These are phyloP conservation scores for Arachnomyces sp. DNA, from an alignment of 2,329 filamentous ascomycete species.

Conservation along the genomic window DNA sequence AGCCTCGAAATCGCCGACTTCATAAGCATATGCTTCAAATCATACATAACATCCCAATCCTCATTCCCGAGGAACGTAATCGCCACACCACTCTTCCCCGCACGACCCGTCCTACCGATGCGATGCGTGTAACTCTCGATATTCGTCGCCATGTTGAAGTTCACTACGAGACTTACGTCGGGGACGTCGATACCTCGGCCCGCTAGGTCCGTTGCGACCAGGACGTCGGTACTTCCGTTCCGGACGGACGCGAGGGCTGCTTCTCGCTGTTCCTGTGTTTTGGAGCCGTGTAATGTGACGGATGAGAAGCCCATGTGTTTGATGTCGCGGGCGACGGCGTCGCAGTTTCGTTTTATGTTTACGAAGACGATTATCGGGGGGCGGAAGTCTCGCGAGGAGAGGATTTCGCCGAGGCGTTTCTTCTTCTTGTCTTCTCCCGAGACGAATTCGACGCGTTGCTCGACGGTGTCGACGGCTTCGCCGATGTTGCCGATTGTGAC, in stretches of 20 bases:
- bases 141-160: conserved; percentile 94
- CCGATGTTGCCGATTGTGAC: conserved; percentile 91
- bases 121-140: conserved; percentile 97
- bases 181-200: conserved; percentile 96
- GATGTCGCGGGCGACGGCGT: conserved; percentile 88
- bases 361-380: conserved; percentile 98
- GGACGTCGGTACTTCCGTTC: conserved; percentile 68
- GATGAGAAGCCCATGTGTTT: conserved; percentile 85
- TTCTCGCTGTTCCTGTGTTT: conserved; percentile 97
- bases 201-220: conserved; percentile 92
- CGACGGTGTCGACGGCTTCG: conserved; percentile 94
- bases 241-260: conserved; percentile 80
- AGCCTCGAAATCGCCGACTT: conserved; percentile 85
- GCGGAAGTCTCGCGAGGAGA: conserved; percentile 68
- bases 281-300: conserved; percentile 88
- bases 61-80: conserved; percentile 93
- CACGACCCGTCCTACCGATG: conserved; percentile 93
- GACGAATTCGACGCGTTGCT: conserved; percentile 91
- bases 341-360: conserved; percentile 99
- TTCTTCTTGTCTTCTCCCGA: conserved; percentile 90
- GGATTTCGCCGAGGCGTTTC: conserved; percentile 87
- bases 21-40: conserved; percentile 88
- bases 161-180: conserved; percentile 87
- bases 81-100: conserved; percentile 89
- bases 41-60: conserved; percentile 79